These are phyloP conservation scores for Stenogyne calaminthoides DNA, from an alignment of 305 asterid species.

Conservation along the genomic window DNA sequence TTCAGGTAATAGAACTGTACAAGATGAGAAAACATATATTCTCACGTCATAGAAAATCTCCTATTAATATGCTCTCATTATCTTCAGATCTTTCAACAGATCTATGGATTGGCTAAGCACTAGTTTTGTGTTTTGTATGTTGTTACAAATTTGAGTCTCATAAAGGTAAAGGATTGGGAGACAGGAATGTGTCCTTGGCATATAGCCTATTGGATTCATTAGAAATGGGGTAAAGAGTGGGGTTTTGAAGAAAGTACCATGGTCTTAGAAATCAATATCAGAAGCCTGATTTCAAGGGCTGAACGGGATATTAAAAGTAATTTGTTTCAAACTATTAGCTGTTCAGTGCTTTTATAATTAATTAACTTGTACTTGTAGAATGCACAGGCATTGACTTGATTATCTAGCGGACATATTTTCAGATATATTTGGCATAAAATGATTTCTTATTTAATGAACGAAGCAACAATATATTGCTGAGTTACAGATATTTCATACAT, in stretches of 20 bases:
- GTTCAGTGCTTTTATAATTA: not conserved
- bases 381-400: not conserved
- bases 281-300: not conserved
- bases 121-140: not conserved
- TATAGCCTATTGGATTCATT: not conserved
- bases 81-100: not conserved
- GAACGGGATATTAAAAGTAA: not conserved
- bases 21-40: not conserved
- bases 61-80: not conserved
- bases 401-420: not conserved
- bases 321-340: not conserved
- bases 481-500: not conserved
- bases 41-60: not conserved
- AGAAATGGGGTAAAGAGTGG: not conserved
- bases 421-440: not conserved
- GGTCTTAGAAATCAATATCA: not conserved
- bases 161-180: not conserved
- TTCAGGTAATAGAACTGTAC: not conserved
- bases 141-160: conserved; percentile 8
- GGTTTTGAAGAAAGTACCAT: not conserved
- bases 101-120: not conserved
- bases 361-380: not conserved
- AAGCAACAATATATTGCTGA: conserved; percentile 13
- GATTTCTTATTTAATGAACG: not conserved
- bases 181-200: not conserved